Conservation (phyloP, 2,329 filamentous ascomycete species). For the Cercospora sesami region DNA sequence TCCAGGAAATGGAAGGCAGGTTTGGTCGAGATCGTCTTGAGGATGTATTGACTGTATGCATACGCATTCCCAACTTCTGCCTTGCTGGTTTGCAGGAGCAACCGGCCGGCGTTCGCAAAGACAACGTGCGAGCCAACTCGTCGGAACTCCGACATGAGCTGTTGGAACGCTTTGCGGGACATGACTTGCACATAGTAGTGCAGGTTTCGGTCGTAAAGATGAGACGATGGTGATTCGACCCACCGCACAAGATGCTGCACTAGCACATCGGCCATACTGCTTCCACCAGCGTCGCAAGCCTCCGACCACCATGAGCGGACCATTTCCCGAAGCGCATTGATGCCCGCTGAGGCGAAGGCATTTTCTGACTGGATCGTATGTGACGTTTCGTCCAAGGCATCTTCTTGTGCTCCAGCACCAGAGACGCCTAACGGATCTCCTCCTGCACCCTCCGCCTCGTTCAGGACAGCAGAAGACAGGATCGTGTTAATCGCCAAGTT, state of each 20-base stretch:
- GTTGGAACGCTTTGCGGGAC: conserved; percentile 94
- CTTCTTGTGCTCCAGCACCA: conserved; percentile 64
- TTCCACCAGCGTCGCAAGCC: conserved; percentile 68
- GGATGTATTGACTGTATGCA: conserved; percentile 94
- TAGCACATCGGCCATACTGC: conserved; percentile 94
- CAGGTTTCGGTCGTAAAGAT: conserved; percentile 89
- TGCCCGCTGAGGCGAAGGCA: conserved; percentile 88
- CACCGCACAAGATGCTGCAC: conserved; percentile 96
- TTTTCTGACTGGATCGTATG: conserved; percentile 80
- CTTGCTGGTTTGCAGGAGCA: conserved; percentile 94
- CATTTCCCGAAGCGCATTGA: conserved; percentile 92
- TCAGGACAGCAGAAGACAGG: conserved; percentile 91
- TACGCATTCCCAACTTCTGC: conserved; percentile 94
- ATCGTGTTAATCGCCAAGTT: conserved; percentile 98
- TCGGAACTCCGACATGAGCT: conserved; percentile 94
- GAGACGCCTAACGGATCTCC: conserved; percentile 80
- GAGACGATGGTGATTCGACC: conserved; percentile 91
- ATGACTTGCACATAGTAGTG: conserved; percentile 99
- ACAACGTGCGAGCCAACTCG: conserved; percentile 92
- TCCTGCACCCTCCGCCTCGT: conserved; percentile 80
- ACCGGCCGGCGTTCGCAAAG: conserved; percentile 85
- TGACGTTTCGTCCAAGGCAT: conserved; percentile 60
- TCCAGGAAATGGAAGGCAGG: conserved; percentile 97
- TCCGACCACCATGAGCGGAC: conserved; percentile 98
- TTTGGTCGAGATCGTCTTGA: conserved; percentile 95